These are phyloP conservation scores for Trichosporon coremiiforme DNA, from an alignment of 1,284 basidiomycete genomes.

Conservation along the genomic window DNA sequence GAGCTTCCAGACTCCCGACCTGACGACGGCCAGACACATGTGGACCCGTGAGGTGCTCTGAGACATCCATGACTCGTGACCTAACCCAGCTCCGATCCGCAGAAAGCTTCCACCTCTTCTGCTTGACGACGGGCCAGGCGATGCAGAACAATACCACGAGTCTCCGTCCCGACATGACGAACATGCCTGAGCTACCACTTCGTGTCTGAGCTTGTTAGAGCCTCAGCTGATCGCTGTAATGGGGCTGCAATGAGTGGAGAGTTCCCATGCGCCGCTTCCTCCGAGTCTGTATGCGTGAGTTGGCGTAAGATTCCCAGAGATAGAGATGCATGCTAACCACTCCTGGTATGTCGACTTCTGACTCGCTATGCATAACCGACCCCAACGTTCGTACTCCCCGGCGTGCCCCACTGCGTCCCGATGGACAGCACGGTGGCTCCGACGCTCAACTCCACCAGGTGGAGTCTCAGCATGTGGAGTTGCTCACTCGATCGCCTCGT, in stretches of 20 bases:
- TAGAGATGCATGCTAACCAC: neutral
- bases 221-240: no score
- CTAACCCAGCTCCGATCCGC: no score
- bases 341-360: neutral
- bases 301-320: no score
- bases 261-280: neutral
- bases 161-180: neutral
- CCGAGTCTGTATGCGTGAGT: neutral
- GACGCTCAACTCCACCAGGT: no score
- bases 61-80: no score
- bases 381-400: no score
- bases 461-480: neutral
- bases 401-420: neutral
- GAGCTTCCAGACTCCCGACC: no score
- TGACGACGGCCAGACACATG: neutral
- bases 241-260: neutral
- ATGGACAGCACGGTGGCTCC: no score
- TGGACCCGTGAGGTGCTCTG: neutral
- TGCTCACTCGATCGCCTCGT: conserved; percentile 3
- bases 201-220: no score
- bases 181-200: no score
- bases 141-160: neutral
- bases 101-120: neutral
- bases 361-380: neutral
- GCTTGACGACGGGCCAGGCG: neutral